Evolutionary conservation across 2,329 filamentous ascomycete genomes (phyloP).

Genomic region (Allantophomopsis cytisporea): DNA sequence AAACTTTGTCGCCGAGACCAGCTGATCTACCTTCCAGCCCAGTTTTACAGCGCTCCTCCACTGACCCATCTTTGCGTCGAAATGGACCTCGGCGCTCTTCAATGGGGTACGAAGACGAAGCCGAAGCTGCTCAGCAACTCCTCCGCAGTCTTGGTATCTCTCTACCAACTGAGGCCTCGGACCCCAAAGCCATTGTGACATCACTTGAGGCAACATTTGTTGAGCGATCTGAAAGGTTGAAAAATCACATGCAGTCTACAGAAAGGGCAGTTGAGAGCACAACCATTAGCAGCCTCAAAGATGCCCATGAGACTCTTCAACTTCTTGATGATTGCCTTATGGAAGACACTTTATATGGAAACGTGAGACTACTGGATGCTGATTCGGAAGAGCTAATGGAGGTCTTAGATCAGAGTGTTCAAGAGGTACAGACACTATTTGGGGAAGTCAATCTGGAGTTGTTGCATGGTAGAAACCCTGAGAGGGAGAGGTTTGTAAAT

Average conservation of each 20-base stretch:
- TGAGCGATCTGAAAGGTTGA: slow-evolving; percentile 27
- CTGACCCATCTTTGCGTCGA: too few relatives aligned
- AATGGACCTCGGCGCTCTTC: slow-evolving; percentile 12
- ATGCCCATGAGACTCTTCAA: slow-evolving; percentile 32
- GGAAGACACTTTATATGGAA: slow-evolving; percentile 33
- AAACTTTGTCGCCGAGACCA: background rate
- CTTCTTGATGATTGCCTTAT: slow-evolving; percentile 35
- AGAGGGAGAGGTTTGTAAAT: slow-evolving; percentile 32
- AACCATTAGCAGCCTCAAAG: slow-evolving; percentile 27
- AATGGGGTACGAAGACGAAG: slow-evolving; percentile 23
- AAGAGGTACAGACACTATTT: slow-evolving; percentile 19
- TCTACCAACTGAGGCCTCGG: slow-evolving; percentile 16
- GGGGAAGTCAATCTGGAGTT: slow-evolving; percentile 21
- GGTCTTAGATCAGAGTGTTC: slow-evolving; percentile 20
- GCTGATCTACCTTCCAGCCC: slow-evolving; percentile 1
- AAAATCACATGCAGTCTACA: slow-evolving; percentile 27
- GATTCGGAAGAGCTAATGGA: slow-evolving; percentile 36
- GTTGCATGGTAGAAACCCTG: slow-evolving; percentile 26
- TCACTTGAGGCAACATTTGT: slow-evolving; percentile 14
- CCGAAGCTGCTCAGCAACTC: slow-evolving; percentile 24
- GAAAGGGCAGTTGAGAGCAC: slow-evolving; percentile 36
- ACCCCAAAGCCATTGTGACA: slow-evolving; percentile 9
- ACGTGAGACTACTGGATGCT: slow-evolving; percentile 35
- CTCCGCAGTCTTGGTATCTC: slow-evolving; percentile 31
- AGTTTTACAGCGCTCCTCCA: background rate